Evolutionary conservation across 805 yeast species (phyloP).

Genomic region (Hermanozyma aechmeae): DNA sequence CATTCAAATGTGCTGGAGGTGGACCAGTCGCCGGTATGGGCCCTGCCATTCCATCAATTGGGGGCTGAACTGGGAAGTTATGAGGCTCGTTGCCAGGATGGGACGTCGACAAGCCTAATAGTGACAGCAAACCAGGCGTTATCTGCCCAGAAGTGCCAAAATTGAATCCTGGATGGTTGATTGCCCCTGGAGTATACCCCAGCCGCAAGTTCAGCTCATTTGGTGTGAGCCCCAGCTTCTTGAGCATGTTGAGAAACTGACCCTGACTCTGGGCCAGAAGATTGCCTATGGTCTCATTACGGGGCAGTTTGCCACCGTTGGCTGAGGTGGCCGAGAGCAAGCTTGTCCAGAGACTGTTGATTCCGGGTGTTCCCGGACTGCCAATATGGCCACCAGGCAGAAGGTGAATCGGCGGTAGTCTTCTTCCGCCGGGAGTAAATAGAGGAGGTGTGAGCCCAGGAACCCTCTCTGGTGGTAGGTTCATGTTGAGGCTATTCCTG

Average conservation of each 20-base stretch:
- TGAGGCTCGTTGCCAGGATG: too few species aligned
- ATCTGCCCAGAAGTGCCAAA: conserved; percentile 32
- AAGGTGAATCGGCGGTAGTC: conserved; percentile 43
- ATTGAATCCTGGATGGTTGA: conserved; percentile 18
- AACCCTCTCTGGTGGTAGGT: conserved; percentile 6
- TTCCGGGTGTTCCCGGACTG: conserved; percentile 45
- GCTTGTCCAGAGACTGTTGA: conserved; percentile 39
- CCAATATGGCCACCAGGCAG: conserved; percentile 34
- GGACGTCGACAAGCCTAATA: too few species aligned
- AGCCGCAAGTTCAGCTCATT: conserved; percentile 65
- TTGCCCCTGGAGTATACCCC: conserved; percentile 57
- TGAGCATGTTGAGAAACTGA: conserved; percentile 20
- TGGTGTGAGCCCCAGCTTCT: conserved; percentile 61
- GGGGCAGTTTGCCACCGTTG: not conserved
- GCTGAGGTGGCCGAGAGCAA: conserved; percentile 15
- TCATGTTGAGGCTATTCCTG: conserved; percentile 9
- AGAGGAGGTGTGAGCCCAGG: conserved; percentile 39
- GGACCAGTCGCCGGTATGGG: too few species aligned
- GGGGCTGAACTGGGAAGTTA: too few species aligned
- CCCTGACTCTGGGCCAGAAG: conserved; percentile 3
- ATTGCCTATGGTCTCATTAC: not conserved
- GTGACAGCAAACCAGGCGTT: conserved; percentile 38
- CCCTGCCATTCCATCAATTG: too few species aligned
- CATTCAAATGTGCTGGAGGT: too few species aligned
- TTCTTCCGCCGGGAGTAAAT: conserved; percentile 52